Base-by-base conservation (phyloP, 805 yeast genomes). In the Nematodospora valgi region DNA sequence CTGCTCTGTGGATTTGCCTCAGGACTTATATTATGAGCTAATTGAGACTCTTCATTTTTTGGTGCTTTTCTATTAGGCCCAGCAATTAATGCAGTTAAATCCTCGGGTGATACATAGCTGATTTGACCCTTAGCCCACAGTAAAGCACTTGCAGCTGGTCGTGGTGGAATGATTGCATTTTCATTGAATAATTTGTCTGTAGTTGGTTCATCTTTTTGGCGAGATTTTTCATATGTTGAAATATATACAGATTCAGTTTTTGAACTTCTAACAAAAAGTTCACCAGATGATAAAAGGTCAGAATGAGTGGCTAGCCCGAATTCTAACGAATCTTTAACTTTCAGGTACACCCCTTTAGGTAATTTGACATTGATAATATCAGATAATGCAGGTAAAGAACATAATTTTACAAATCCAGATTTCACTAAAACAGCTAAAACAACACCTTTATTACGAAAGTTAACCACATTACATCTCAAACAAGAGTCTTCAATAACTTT, bases 101-200 rank as follows among this genome's bases (percentile, higher is more conserved):
- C 95, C 1, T 71, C 68, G 15, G 72, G 56, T 2, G 79, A 63
- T n/a, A 82, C 71, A 41, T 72, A 69, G 13, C 77, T 76, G 0
- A 82, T 64, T 29, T 56, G 63, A 3, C 96, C 96, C 45, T 82
- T 77, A 5, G 93, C 86, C 93, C 96, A 85, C 56, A 82, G 91
- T 28, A 85, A 65, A 0, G 93, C 75, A 23, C 87, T 77, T 5
- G 86, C 77, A 4, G 76, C 70, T 2, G 98, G 99, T 31, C 98
- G 70, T 21, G 77, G 74, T 2, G 96, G 94, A 14, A 82, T 73
- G 5, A 72, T 62, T 29, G 83, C 69, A 41, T 78, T 74, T 17
- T 76, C 82, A 49, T 85, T 82, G 61, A 82, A 89, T 23, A 93
- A 59, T 2, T 70, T 60, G 54, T 86, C 95, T 4, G 68, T 58